phyloP scores from a whole-genome alignment of 2,329 filamentous ascomycete genomes.

The Aspergillus glaucus region DNA sequence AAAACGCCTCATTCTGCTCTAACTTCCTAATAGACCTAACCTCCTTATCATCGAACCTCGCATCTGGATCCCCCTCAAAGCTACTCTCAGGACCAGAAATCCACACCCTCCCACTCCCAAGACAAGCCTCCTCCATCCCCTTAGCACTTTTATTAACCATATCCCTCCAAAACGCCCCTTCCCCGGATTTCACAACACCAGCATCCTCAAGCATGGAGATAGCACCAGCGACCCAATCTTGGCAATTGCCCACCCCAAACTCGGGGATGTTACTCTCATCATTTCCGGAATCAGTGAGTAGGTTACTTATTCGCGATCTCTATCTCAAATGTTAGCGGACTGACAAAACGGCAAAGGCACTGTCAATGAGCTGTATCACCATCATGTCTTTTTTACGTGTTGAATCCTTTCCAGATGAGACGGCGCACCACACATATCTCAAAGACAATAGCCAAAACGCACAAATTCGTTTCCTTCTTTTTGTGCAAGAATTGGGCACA shows the following conservation, averaged over 20 bases:
- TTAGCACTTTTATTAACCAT: constrained; percentile 13
- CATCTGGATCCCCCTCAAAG: constrained; percentile 11
- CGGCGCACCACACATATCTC: no score
- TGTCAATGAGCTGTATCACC: no score
- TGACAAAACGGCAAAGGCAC: no score
- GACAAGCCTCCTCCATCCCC: constrained; percentile 9
- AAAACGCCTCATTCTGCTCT: constrained; percentile 7
- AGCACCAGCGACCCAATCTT: constrained; percentile 11
- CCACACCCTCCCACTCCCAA: constrained; percentile 6
- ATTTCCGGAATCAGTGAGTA: constrained; percentile 8
- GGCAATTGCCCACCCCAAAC: constrained; percentile 11
- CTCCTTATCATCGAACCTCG: constrained; percentile 7
- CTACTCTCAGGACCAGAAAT: constrained; percentile 6
- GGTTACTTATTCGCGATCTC: background rate
- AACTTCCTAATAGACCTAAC: constrained; percentile 7
- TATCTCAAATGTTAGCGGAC: no score
- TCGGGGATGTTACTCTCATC: constrained; percentile 13
- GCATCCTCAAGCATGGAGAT: constrained; percentile 4
- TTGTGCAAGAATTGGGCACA: no score
- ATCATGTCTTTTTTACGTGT: no score
- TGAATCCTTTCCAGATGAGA: no score
- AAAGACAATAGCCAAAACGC: no score
- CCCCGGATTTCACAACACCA: constrained; percentile 4
- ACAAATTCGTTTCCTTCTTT: no score
- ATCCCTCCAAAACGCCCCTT: constrained; percentile 11